Conservation (phyloP, 495 filamentous ascomycete species). For the Hypoxylon lienhwacheense region DNA sequence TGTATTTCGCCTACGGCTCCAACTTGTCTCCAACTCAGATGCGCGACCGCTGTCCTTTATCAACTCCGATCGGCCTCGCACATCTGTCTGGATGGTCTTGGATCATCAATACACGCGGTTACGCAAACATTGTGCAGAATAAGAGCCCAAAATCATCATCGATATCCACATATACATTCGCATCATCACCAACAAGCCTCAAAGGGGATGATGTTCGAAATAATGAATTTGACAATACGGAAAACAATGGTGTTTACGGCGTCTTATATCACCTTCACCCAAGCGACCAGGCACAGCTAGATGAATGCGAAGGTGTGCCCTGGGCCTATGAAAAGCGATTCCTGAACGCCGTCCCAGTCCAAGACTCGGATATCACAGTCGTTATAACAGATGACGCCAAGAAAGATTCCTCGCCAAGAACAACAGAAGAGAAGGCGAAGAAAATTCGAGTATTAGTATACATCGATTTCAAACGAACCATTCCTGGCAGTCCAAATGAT, state of each 20-base stretch:
- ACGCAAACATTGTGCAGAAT: slow-evolving; percentile 43
- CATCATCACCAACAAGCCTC: not conserved
- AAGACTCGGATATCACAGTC: not conserved
- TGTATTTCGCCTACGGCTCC: slow-evolving; percentile 49
- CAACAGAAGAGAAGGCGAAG: not conserved
- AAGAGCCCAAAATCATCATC: not conserved
- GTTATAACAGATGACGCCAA: not conserved
- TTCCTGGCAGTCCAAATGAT: slow-evolving; percentile 19
- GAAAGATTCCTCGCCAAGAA: not conserved
- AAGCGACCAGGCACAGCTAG: slow-evolving; percentile 39
- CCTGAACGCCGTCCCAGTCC: slow-evolving; percentile 32
- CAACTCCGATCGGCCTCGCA: slow-evolving; percentile 41
- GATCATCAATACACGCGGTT: slow-evolving; percentile 50
- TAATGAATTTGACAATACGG: not conserved
- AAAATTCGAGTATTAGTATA: slow-evolving; percentile 41
- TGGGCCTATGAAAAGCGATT: slow-evolving; percentile 41
- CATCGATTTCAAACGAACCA: slow-evolving; percentile 37
- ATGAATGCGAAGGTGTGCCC: slow-evolving; percentile 44
- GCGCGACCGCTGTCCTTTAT: slow-evolving; percentile 42
- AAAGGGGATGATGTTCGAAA: not conserved
- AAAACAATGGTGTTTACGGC: slow-evolving; percentile 42
- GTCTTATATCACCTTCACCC: slow-evolving; percentile 42
- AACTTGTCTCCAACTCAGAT: slow-evolving; percentile 49
- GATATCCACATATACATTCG: not conserved
- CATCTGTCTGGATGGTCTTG: slow-evolving; percentile 44